Percentiles rank a stretch among this genome's conserved stretches.
Evolutionary conservation across 2,329 filamentous ascomycete genomes (phyloP).

Genomic region (Cadophora sp.): DNA sequence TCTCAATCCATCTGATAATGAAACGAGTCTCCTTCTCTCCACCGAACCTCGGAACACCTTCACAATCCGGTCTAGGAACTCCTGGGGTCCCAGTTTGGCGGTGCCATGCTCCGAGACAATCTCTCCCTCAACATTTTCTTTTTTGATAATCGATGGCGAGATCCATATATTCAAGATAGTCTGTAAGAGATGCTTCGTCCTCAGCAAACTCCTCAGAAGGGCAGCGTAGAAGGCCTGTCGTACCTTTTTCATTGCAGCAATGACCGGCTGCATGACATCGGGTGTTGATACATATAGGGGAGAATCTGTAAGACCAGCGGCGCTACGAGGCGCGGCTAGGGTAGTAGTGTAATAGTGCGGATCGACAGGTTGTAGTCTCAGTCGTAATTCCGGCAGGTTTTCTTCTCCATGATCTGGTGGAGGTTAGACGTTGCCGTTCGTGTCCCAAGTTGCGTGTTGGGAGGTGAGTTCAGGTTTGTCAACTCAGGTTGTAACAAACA

Average conservation of each 20-base stretch:
- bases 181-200: conserved; percentile 65
- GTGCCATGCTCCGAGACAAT: conserved; percentile 14
- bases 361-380: conserved; percentile 28
- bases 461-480: conserved; percentile 5
- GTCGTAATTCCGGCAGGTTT: conserved; percentile 19
- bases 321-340: conserved; percentile 37
- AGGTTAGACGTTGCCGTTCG: conserved; percentile 15
- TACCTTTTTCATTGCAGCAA: conserved; percentile 63
- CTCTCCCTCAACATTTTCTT: conserved; percentile 31
- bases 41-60: conserved; percentile 57
- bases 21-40: conserved; percentile 49
- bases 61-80: conserved; percentile 65
- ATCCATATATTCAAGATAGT: conserved; percentile 63
- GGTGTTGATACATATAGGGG: conserved; percentile 44
- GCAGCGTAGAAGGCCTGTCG: conserved; percentile 61
- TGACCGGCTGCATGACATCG: conserved; percentile 54
- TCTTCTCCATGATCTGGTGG: conserved; percentile 34
- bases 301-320: conserved; percentile 29
- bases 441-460: conserved; percentile 6
- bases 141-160: conserved; percentile 47
- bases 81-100: conserved; percentile 41
- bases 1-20: conserved; percentile 58
- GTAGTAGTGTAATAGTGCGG: conserved; percentile 27
- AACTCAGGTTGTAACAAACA: conserved; percentile 10
- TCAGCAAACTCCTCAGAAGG: conserved; percentile 62